These are phyloP conservation scores for Torulaspora microellipsoides DNA, from an alignment of 805 yeast species.

Conservation along the genomic window DNA sequence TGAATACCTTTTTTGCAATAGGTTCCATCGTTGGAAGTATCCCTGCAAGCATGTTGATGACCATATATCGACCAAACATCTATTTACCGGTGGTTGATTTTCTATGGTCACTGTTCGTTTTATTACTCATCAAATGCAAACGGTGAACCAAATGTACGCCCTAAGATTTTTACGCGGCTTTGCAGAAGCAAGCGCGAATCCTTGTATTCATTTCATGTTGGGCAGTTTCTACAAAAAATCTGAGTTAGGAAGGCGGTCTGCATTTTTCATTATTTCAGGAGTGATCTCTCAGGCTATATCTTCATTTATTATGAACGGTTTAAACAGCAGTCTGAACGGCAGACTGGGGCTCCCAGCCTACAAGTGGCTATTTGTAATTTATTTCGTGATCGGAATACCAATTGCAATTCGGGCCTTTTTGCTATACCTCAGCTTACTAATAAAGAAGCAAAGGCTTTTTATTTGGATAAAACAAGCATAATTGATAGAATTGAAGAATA, in stretches of 20 bases:
- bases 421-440: conserved; percentile 53
- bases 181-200: conserved; percentile 48
- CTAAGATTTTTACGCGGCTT: conserved; percentile 51
- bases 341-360: conserved; percentile 46
- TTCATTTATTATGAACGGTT: conserved; percentile 46
- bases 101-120: conserved; percentile 47
- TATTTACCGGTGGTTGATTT: conserved; percentile 46
- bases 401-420: conserved; percentile 46
- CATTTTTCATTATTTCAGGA: conserved; percentile 46
- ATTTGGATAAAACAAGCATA: conserved; percentile 4
- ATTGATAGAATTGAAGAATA: conserved; percentile 8
- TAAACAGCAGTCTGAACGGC: conserved; percentile 41
- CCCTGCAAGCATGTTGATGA: conserved; percentile 48
- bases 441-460: conserved; percentile 17
- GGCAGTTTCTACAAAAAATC: conserved; percentile 44
- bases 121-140: conserved; percentile 43
- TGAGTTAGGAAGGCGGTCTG: conserved; percentile 43
- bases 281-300: conserved; percentile 45
- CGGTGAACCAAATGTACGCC: conserved; percentile 43
- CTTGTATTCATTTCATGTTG: conserved; percentile 44
- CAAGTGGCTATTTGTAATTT: conserved; percentile 56
- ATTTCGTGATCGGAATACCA: conserved; percentile 49
- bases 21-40: conserved; percentile 54
- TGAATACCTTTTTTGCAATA: conserved; percentile 49
- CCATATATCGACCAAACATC: conserved; percentile 45